These are phyloP conservation scores for Cladosporium sp. DNA, from an alignment of 2,329 filamentous ascomycete genomes.

Conservation along the genomic window DNA sequence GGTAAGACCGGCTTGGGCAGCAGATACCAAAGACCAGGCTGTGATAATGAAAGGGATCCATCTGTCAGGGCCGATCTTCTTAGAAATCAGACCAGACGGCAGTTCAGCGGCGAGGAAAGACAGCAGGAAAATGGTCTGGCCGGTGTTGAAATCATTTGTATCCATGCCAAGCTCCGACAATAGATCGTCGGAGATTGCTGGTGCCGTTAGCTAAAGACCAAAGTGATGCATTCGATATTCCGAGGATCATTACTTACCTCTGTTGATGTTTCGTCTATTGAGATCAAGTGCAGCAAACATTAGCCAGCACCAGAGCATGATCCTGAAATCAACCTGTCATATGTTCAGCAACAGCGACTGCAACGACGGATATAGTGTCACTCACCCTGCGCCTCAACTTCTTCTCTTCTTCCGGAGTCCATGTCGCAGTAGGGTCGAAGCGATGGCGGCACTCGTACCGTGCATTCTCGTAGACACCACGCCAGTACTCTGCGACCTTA, in stretches of 20 bases:
- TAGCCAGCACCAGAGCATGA: conserved; percentile 37
- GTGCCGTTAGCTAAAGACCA: conserved; percentile 20
- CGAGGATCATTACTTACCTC: neutral
- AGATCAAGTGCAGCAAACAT: conserved; percentile 48
- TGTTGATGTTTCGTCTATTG: conserved; percentile 36
- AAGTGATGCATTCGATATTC: neutral
- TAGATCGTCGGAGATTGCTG: conserved; percentile 28
- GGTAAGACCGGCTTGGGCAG: conserved; percentile 39
- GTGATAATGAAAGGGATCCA: conserved; percentile 41
- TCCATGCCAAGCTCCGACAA: conserved; percentile 42
- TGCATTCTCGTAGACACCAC: conserved; percentile 54
- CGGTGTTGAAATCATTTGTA: conserved; percentile 49
- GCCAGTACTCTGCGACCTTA: conserved; percentile 53
- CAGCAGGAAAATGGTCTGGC: conserved; percentile 45
- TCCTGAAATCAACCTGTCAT: neutral
- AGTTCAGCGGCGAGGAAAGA: conserved; percentile 50
- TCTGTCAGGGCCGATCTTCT: conserved; percentile 51
- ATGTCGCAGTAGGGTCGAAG: conserved; percentile 40
- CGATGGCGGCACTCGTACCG: conserved; percentile 50
- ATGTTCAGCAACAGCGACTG: neutral
- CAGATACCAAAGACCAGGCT: conserved; percentile 37
- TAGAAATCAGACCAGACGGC: conserved; percentile 52
- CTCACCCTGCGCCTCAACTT: conserved; percentile 33
- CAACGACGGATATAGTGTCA: conserved; percentile 17
- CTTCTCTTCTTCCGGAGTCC: conserved; percentile 11